phyloP scores from a whole-genome alignment of 768 basidiomycete species.

The Boletus rex-veris region DNA sequence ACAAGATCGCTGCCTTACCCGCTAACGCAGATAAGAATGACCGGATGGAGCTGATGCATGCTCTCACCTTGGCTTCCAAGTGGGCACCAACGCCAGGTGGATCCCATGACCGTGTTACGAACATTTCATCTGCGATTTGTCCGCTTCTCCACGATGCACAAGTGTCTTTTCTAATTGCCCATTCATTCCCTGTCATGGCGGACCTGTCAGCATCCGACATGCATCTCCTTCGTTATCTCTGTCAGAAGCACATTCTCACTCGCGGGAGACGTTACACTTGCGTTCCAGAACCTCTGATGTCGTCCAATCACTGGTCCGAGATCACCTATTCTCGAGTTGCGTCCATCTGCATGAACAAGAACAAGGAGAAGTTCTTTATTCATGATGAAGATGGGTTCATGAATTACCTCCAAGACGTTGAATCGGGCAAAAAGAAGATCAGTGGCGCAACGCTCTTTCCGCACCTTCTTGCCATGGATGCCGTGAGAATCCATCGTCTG shows the following conservation, averaged over 20 bases:
- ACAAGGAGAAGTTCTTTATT: conserved; percentile 49
- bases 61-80: conserved; percentile 58
- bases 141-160: conserved; percentile 46
- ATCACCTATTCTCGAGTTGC: conserved; percentile 59
- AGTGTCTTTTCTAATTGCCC: conserved; percentile 7
- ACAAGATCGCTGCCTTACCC: conserved; percentile 34
- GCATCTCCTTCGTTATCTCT: conserved; percentile 51
- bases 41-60: conserved; percentile 3
- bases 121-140: conserved; percentile 61
- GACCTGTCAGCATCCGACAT: conserved; percentile 35
- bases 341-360: conserved; percentile 58
- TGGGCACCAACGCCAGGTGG: conserved; percentile 64
- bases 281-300: conserved; percentile 63
- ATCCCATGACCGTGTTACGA: conserved; percentile 60
- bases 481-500: conserved; percentile 7
- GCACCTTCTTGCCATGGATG: conserved; percentile 52
- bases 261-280: conserved; percentile 46
- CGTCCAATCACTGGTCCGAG: conserved; percentile 52
- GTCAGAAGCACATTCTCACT: conserved; percentile 56
- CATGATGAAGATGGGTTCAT: conserved; percentile 61
- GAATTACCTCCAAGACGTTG: conserved; percentile 53
- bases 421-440: conserved; percentile 51
- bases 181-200: conserved; percentile 15
- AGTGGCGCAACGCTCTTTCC: conserved; percentile 68
- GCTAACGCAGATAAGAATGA: conserved; percentile 23